These are phyloP conservation scores for Fusarium phyllophilum DNA, from an alignment of 2,329 filamentous ascomycete genomes.

Conservation along the genomic window DNA sequence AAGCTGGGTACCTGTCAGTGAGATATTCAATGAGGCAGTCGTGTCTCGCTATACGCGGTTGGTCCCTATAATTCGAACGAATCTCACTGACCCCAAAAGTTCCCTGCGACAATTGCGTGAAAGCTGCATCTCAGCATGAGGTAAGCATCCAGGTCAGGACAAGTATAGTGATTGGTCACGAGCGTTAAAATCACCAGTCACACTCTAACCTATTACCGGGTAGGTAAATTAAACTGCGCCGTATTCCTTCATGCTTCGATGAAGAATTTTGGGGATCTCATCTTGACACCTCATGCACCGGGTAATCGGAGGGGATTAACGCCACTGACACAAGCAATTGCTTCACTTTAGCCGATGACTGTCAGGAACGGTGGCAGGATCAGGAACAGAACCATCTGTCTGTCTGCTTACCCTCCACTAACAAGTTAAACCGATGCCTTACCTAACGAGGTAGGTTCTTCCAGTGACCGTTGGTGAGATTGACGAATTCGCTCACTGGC, in stretches of 20 bases:
- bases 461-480: conserved; percentile 7
- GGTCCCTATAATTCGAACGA: neutral
- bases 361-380: conserved; percentile 3
- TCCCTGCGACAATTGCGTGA: neutral
- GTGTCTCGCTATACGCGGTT: neutral
- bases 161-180: neutral
- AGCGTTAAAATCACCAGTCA: neutral
- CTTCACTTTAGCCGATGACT: conserved; percentile 23
- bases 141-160: neutral
- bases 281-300: conserved; percentile 1
- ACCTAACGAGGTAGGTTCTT: conserved; percentile 30
- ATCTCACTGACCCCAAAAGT: neutral
- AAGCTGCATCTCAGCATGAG: neutral
- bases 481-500: conserved; percentile 25
- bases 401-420: neutral
- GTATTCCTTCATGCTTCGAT: neutral
- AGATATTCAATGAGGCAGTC: neutral
- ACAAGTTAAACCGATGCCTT: conserved; percentile 13
- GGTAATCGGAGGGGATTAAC: conserved; percentile 7
- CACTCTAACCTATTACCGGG: neutral
- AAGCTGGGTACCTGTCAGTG: neutral
- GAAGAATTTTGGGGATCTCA: neutral
- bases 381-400: neutral
- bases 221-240: conserved; percentile 1
- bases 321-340: conserved; percentile 21